Evolutionary conservation across 129 eudicot species (phyloP), one percentile per base, ranked within the genome.

Genomic region (Logfia minima): DNA sequence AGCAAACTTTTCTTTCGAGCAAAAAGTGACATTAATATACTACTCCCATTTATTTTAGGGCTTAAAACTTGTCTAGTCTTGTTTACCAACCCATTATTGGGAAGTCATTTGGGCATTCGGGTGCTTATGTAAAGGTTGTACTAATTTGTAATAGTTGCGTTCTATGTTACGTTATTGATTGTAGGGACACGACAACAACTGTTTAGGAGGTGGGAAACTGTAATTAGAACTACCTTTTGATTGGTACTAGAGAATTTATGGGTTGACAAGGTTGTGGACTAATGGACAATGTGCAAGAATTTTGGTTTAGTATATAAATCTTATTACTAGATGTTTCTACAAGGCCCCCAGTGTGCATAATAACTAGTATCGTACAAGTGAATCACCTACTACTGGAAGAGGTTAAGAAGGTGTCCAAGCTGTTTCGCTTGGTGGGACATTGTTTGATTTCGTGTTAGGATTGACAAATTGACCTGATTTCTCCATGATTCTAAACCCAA

Each of bases 251-350:
- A 68, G 65, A 74, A 66, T 66, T 41, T 55, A 70, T 56, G 28
- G 66, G 9, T 80, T 73, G 75, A 68, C 68, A 74, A 80, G 62
- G 78, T 55, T 80, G 68, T 80, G 79, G 83, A 51, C 24, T 61
- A 1, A 17, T 60, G 78, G 16, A 39, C 35, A 74, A 66, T 74
- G 63, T 28, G 60, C 70, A 75, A 74, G 3, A 58, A 74, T 41
- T 80, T 72, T 60, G 55, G 64, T 58, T 4, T 14, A 64, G 26
- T 21, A 53, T 66, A 60, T 80, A 29, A 41, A 32, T 32, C 35
- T 6, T 60, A n/a, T 70, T 69, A 69, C 63, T 59, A 58, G 21
- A 71, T 45, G 83, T 80, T 80, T 80, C 79, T 80, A 55, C 67
- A 80, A 22, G 79, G 48, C 32, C 66, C 72, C 72, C 41, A 66